Base-by-base conservation (phyloP, 1,284 basidiomycete genomes). In the Exsudoporus floridanus region DNA sequence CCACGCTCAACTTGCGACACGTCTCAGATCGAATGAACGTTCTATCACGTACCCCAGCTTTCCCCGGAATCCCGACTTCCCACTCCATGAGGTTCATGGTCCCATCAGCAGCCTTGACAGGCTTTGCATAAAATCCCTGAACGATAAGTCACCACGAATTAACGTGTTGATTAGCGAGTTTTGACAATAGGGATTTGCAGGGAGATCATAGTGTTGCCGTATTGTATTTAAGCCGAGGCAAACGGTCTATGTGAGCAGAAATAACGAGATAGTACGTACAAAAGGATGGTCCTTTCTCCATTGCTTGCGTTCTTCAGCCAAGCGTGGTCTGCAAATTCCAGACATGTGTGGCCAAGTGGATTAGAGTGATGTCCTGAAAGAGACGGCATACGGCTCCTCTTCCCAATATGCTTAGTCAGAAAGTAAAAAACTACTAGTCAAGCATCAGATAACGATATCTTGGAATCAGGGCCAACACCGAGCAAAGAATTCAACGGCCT, bases 251-350 rank as follows among this genome's bases (percentile, higher is more conserved):
- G 27, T 33, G 52, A 46, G 45, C 23, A 49, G 35, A 46, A 35
- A 38, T 19, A 25, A 43, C 10, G 38, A 1, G 37, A 46, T 45
- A 13, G 52, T 37, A 84, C 94, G 73, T 73, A 98, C 96, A 66
- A 97, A 98, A 44, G 97, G 97, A 74, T 99, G 97, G 65, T 99
- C 97, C 72, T 96, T 98, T 58, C 97, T 77, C 97, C 97, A 99
- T 66, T 97, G 93, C 75, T 99, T 99, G 65, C 97, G 86, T 75
- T 99, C 97, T 74, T 99, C 97, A 33, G 94, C 84, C 18, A 97
- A 80, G 64, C 94, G 84, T 36, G 88, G 84, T 67, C 91, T 81
- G 70, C 92, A 88, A 62, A 94, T 87, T 57, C 90, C 83, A 58
- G 91, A 83, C 92, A 93, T 84, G 52, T 28, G 50, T 53, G 49